A percentile compares a stretch with the other conserved stretches of the same genome.
phyloP scores from a whole-genome alignment of 176 grass and related monocot genomes.

The Zizania latifolia region DNA sequence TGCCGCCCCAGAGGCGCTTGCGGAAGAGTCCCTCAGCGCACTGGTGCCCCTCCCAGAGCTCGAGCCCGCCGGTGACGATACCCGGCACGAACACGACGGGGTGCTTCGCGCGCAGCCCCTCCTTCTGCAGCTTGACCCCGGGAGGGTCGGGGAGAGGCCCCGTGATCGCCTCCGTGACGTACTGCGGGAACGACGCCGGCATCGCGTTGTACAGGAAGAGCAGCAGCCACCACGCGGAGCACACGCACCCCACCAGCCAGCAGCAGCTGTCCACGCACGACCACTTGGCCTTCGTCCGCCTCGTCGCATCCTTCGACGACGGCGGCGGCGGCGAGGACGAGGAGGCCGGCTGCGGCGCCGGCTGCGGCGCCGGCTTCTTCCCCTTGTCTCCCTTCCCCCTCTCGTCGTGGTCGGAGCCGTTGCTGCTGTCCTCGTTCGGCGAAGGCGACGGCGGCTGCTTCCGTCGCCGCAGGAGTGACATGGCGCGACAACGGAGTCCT shows the following conservation, averaged over 20 bases:
- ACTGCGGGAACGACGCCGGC: constrained; percentile 93
- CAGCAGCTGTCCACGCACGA: constrained; percentile 87
- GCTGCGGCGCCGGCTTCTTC: constrained; percentile 9
- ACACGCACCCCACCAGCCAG: constrained; percentile 86
- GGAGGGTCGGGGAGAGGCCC: constrained; percentile 84
- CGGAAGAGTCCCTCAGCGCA: constrained; percentile 93
- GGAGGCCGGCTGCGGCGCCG: not conserved
- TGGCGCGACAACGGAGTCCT: constrained; percentile 25
- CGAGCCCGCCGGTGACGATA: constrained; percentile 88
- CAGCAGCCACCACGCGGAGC: constrained; percentile 87
- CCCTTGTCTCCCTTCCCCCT: constrained; percentile 27
- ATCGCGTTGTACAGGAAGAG: constrained; percentile 97
- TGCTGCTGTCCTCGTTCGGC: constrained; percentile 19
- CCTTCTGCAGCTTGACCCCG: constrained; percentile 87
- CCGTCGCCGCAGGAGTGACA: constrained; percentile 71
- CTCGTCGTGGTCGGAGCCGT: constrained; percentile 32
- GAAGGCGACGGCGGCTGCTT: constrained; percentile 38
- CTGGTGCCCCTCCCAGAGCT: constrained; percentile 97
- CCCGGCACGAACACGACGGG: constrained; percentile 97
- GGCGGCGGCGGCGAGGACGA: not conserved
- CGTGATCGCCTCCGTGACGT: constrained; percentile 92
- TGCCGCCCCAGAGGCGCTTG: constrained; percentile 93
- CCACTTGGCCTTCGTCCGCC: constrained; percentile 44
- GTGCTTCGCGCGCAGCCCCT: constrained; percentile 73
- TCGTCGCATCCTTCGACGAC: constrained; percentile 27